These are phyloP conservation scores for Trichoderma sp. DNA, from an alignment of 2,329 filamentous ascomycete genomes.

Conservation along the genomic window DNA sequence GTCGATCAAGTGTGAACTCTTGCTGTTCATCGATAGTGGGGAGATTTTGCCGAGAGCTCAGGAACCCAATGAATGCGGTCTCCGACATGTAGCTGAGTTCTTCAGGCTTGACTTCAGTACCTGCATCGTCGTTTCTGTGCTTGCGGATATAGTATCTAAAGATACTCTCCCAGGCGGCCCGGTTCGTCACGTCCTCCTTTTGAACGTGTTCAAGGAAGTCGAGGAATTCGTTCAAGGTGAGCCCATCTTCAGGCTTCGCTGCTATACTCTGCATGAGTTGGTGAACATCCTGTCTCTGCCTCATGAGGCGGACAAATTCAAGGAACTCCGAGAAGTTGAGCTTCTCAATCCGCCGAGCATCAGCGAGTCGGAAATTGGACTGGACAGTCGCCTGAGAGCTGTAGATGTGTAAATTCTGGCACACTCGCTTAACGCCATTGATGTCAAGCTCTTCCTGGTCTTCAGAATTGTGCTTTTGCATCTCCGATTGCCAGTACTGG, in stretches of 20 bases:
- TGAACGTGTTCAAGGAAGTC: slow-evolving; percentile 73
- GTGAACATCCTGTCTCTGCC: slow-evolving; percentile 79
- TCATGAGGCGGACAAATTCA: slow-evolving; percentile 79
- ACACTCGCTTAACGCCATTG: slow-evolving; percentile 76
- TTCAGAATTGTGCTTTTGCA: slow-evolving; percentile 62
- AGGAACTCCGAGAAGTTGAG: slow-evolving; percentile 82
- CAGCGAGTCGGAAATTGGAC: slow-evolving; percentile 72
- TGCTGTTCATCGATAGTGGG: slow-evolving; percentile 63
- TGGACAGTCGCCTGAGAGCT: slow-evolving; percentile 74
- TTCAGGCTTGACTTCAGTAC: slow-evolving; percentile 46
- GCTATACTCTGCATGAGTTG: slow-evolving; percentile 68
- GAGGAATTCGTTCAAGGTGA: slow-evolving; percentile 74
- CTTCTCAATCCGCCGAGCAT: slow-evolving; percentile 62
- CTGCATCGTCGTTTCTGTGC: slow-evolving; percentile 50
- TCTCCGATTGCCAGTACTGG: slow-evolving; percentile 83
- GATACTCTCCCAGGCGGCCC: slow-evolving; percentile 66
- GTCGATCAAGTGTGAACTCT: slow-evolving; percentile 70
- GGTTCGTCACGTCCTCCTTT: slow-evolving; percentile 70
- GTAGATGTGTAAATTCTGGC: slow-evolving; percentile 89
- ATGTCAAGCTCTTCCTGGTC: slow-evolving; percentile 75
- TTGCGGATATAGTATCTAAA: slow-evolving; percentile 71
- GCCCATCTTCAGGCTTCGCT: slow-evolving; percentile 59
- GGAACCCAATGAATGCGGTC: slow-evolving; percentile 73
- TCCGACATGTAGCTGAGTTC: slow-evolving; percentile 67
- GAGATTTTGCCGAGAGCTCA: slow-evolving; percentile 73